Evolutionary conservation across 352 stramenopile species (phyloP).

Genomic region (Globisporangium splendens): DNA sequence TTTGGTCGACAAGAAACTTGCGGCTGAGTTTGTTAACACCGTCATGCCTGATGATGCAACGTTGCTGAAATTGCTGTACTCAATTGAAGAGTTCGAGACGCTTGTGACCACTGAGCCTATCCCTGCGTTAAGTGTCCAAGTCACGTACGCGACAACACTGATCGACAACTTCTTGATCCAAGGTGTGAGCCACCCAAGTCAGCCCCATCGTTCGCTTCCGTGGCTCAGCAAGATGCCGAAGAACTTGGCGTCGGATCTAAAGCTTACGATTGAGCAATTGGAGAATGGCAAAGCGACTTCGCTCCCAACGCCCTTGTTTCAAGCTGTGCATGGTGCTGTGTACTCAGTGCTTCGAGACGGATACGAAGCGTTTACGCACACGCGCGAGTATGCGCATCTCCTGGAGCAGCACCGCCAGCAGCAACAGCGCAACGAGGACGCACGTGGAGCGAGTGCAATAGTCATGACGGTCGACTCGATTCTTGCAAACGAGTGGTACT

Average conservation of each 20-base stretch:
- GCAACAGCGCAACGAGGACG: not conserved
- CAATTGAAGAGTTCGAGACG: constrained; percentile 41
- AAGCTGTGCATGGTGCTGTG: constrained; percentile 23
- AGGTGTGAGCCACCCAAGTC: not conserved
- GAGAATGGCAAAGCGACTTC: not conserved
- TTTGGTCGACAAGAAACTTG: constrained; percentile 37
- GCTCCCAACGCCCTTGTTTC: constrained; percentile 27
- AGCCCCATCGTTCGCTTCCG: not conserved
- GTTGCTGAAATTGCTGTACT: constrained; percentile 34
- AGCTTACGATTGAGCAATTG: constrained; percentile 8
- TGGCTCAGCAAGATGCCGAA: constrained; percentile 9
- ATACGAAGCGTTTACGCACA: constrained; percentile 32
- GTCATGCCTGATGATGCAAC: constrained; percentile 29
- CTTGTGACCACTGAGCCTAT: constrained; percentile 22
- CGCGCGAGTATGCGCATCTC: constrained; percentile 26
- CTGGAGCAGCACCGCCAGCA: constrained; percentile 16
- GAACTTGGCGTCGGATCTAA: constrained; percentile 1
- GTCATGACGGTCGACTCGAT: constrained; percentile 48
- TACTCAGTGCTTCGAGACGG: constrained; percentile 21
- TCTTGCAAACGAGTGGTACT: constrained; percentile 62
- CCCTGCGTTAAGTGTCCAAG: constrained; percentile 18
- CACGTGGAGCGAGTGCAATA: constrained; percentile 7
- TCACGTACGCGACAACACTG: constrained; percentile 24
- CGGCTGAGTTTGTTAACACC: constrained; percentile 38
- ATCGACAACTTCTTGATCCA: constrained; percentile 28